Evolutionary conservation across 306 rosid genomes (phyloP).

Genomic region (Quercus parvula): DNA sequence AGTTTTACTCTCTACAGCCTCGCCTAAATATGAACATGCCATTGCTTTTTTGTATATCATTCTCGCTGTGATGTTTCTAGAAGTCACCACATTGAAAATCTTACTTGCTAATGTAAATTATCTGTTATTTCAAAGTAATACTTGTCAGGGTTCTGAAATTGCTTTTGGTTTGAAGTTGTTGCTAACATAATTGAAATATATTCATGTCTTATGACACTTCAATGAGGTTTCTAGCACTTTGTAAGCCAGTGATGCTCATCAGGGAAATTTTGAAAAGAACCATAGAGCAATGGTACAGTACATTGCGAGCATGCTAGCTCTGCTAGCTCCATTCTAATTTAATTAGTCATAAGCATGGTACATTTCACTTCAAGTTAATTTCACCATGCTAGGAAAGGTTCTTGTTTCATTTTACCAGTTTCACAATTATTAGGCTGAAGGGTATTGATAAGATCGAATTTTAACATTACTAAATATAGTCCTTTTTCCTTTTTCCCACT

Average conservation of each 20-base stretch:
- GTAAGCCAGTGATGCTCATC: not conserved
- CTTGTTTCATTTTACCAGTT: too few species aligned
- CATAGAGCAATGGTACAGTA: not conserved
- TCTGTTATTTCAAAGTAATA: not conserved
- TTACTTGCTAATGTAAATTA: not conserved
- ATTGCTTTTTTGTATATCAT: not conserved
- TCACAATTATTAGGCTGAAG: too few species aligned
- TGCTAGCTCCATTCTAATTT: not conserved
- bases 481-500: too few species aligned
- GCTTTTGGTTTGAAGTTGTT: not conserved
- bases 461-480: too few species aligned
- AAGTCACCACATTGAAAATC: not conserved
- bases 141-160: not conserved
- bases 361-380: not conserved
- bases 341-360: not conserved
- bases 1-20: slow-evolving; percentile 32
- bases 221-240: not conserved
- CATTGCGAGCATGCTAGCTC: not conserved
- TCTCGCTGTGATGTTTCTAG: not conserved
- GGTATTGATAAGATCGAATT: too few species aligned
- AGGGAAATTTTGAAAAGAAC: not conserved
- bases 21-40: not conserved
- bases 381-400: not conserved
- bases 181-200: not conserved
- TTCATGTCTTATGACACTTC: not conserved